Evolutionary conservation across 2,329 filamentous ascomycete genomes (phyloP), one percentile per base, ranked within the genome.

Genomic region (Rasamsonia emersonii): DNA sequence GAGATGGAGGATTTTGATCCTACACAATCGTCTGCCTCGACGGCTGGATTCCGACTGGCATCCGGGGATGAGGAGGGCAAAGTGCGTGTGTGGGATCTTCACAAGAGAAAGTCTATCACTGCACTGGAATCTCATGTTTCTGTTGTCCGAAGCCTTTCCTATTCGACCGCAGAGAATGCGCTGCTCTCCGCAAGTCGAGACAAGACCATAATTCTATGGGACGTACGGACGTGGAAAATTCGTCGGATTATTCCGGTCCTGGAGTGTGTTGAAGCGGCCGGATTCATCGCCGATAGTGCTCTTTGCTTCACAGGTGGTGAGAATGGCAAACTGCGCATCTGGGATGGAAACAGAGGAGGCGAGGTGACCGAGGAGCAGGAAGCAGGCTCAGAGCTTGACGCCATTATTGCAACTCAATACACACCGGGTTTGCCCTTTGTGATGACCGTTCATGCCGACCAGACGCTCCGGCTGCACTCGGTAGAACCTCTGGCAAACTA

Each of bases 51-150:
- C 54, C 72, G 86, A 28, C 70, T 98, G 10, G 88, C 86, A 4
- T 93, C 86, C 19, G 91, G 89, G 41, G 86, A 83, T 39, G 93
- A 98, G 58, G 89, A 96, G 54, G 91, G 91, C 18, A 93, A 89
- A 51, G 74, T 98, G 32, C 73, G 84, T 13, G 74, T 98, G 14
- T 98, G 88, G 84, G 84, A 96, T 61, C 63, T 98, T 36, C 78
- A 88, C 59, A 93, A 85, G 62, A 75, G 84, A 35, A 83, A 75
- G 42, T 79, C 79, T 37, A 68, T 85, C 14, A 82, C 84, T 13
- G 77, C 79, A 11, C 67, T 94, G 18, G 86, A 96, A 39, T 91
- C 86, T 1, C 93, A 98, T 54, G 86, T 94, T 14, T 96, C 91
- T 7, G 84, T 96, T 44, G 84, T 98, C n/a, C 79, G 86, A 45